A percentile compares a stretch with the other conserved stretches of the same genome.
Conservation (phyloP, 352 stramenopile genomes). For the Phytophthora cajani region DNA sequence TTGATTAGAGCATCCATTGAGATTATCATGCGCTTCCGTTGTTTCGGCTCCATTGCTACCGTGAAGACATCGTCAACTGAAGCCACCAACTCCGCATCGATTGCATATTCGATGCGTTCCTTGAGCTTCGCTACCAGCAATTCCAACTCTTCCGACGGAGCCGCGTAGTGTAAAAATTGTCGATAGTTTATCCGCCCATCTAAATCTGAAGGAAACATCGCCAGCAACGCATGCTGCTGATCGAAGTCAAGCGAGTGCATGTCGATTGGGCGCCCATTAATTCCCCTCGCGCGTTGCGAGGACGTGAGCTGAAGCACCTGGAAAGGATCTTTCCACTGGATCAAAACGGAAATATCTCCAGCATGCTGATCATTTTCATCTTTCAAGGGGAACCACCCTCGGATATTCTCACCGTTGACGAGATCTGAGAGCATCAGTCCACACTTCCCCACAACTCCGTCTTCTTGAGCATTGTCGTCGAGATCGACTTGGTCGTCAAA, state of each 20-base stretch:
- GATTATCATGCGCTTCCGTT: slow-evolving; percentile 29
- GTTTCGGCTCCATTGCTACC: neutral
- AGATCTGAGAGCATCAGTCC: slow-evolving; percentile 74
- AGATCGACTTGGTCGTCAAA: slow-evolving; percentile 82
- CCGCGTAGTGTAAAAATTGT: slow-evolving; percentile 67
- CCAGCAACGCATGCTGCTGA: slow-evolving; percentile 70
- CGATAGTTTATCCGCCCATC: slow-evolving; percentile 78
- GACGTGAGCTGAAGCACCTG: slow-evolving; percentile 65
- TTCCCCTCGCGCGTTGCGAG: slow-evolving; percentile 34
- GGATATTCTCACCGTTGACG: slow-evolving; percentile 68
- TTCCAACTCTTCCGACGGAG: slow-evolving; percentile 62
- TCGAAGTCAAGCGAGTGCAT: slow-evolving; percentile 72
- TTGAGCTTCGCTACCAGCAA: slow-evolving; percentile 66
- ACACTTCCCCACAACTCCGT: slow-evolving; percentile 79
- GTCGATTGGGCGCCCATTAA: slow-evolving; percentile 41
- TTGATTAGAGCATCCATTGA: slow-evolving; percentile 13
- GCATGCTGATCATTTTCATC: slow-evolving; percentile 59
- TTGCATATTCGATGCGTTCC: slow-evolving; percentile 65
- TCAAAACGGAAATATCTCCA: slow-evolving; percentile 73
- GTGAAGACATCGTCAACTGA: slow-evolving; percentile 51
- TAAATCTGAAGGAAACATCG: slow-evolving; percentile 61
- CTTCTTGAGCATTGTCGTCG: slow-evolving; percentile 38
- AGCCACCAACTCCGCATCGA: slow-evolving; percentile 53
- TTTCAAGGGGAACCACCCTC: slow-evolving; percentile 77
- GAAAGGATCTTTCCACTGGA: slow-evolving; percentile 85